A percentile compares a stretch with the other conserved stretches of the same genome.
phyloP scores from a whole-genome alignment of 2,329 filamentous ascomycete species.

The Pseudopithomyces maydicus region DNA sequence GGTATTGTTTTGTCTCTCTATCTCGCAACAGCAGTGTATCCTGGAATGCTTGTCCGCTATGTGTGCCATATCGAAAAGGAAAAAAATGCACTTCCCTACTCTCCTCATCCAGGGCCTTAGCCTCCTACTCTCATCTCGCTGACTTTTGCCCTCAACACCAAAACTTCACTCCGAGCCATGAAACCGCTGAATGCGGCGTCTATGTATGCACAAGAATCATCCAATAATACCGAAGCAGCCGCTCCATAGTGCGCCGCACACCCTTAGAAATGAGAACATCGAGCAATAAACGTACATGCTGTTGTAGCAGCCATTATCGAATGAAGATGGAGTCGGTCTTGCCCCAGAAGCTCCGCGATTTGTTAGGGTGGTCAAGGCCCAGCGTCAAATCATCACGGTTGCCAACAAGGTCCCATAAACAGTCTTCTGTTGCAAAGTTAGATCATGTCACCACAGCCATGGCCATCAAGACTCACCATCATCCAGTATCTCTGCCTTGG shows the following conservation, averaged over 20 bases:
- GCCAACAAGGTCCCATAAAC: slow-evolving; percentile 50
- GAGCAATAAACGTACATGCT: slow-evolving; percentile 30
- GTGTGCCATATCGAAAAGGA: background rate
- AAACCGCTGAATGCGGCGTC: slow-evolving; percentile 1
- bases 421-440: slow-evolving; percentile 46
- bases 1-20: too few species aligned
- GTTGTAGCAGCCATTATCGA: slow-evolving; percentile 39
- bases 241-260: slow-evolving; percentile 8
- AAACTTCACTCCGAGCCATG: background rate
- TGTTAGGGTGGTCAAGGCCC: slow-evolving; percentile 67
- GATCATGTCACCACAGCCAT: background rate
- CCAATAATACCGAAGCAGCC: slow-evolving; percentile 9
- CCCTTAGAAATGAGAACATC: slow-evolving; percentile 1
- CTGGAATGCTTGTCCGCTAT: background rate
- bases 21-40: too few species aligned
- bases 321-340: slow-evolving; percentile 69
- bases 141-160: background rate
- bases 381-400: slow-evolving; percentile 48
- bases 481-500: slow-evolving; percentile 79
- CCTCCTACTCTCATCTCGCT: background rate
- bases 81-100: slow-evolving; percentile 5
- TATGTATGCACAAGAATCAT: slow-evolving; percentile 19
- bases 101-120: background rate
- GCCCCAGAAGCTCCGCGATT: slow-evolving; percentile 63
- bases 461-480: slow-evolving; percentile 71